These are phyloP conservation scores for Fragilariopsis cylindrus DNA, from an alignment of 108 stramenopile species.

Conservation along the genomic window DNA sequence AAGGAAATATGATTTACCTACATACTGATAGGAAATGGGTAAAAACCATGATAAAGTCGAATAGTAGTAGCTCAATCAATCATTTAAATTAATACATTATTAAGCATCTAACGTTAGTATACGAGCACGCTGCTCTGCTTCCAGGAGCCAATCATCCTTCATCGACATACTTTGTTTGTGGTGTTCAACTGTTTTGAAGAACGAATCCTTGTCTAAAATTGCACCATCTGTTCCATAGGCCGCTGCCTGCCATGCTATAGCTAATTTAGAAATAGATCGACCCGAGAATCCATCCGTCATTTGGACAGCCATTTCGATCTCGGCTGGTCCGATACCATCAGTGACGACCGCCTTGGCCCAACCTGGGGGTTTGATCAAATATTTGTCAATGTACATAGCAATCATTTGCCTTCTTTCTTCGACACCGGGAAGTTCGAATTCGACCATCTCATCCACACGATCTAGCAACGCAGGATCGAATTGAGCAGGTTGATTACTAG, in stretches of 20 bases:
- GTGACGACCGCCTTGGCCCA: slow-evolving; percentile 82
- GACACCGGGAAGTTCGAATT: slow-evolving; percentile 87
- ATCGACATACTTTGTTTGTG: slow-evolving; percentile 80
- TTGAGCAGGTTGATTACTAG: slow-evolving; percentile 97
- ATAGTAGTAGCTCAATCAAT: neutral
- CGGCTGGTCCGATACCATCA: slow-evolving; percentile 78
- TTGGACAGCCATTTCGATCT: slow-evolving; percentile 84
- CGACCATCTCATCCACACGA: slow-evolving; percentile 99
- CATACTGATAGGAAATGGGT: too few species aligned
- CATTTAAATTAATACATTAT: neutral
- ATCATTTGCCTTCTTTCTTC: slow-evolving; percentile 94
- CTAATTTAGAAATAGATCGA: slow-evolving; percentile 97
- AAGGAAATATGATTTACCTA: too few species aligned
- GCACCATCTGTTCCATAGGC: slow-evolving; percentile 95
- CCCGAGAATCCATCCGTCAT: slow-evolving; percentile 95
- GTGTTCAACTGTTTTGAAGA: slow-evolving; percentile 80
- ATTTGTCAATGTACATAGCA: slow-evolving; percentile 96
- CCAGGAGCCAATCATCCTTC: slow-evolving; percentile 81
- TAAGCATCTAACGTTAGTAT: slow-evolving; percentile 63
- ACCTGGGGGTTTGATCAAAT: slow-evolving; percentile 82
- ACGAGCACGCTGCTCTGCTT: slow-evolving; percentile 67
- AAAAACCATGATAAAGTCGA: too few species aligned
- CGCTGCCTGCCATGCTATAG: slow-evolving; percentile 98
- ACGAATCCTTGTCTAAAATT: slow-evolving; percentile 73
- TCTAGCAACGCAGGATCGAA: slow-evolving; percentile 98